Base-by-base conservation (phyloP, 2,329 filamentous ascomycete species). In the Rhynchosporium secalis region DNA sequence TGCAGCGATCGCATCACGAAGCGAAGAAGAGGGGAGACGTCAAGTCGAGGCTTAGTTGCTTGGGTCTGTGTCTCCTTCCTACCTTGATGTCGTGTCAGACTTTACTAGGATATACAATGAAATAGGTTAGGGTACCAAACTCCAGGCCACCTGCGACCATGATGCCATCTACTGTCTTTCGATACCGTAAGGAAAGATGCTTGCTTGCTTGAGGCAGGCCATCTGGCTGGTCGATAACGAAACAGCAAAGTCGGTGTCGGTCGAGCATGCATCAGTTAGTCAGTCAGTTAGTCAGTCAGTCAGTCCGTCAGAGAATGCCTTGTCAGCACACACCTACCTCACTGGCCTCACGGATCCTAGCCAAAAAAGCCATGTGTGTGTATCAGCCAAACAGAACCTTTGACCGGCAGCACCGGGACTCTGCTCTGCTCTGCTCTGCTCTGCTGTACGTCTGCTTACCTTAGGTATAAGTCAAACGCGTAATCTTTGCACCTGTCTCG, bases 341-440 rank as follows among this genome's bases (percentile, higher is more conserved):
- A 33, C 51, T 54, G 13, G 7, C 31, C 31, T 52, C 48, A 28
- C 40, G 20, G 20, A n/a, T 6, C 43, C 43, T 10, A 20, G 8
- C 20, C 43, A 46, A 46, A 45, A 46, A 7, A 20, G 20, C 6
- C 4, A n/a, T 45, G 20, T 20, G 20, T 20, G 20, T 20, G 1
- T 20, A 31, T 26, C 40, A 56, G 20, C 54, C 38, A 56, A 56
- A 56, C 38, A 46, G 20, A 56, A 31, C 12, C 40, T 33, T 29
- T 15, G n/a, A 33, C 54, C 54, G 54, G 54, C 54, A 56, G 33
- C 54, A 56, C 40, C 54, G 54, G 54, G 43, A 36, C 52, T 26
- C 12, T 31, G 20, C 47, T 29, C 51, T 43, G 13, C 38, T 56
- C n/a, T n/a, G n/a, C 52, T 26, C 12, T 31, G 20, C 47, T 29